A percentile compares a stretch with the other conserved stretches of the same genome.
Conservation (phyloP, 2,329 filamentous ascomycete genomes). For the Colletotrichum endophyticum region DNA sequence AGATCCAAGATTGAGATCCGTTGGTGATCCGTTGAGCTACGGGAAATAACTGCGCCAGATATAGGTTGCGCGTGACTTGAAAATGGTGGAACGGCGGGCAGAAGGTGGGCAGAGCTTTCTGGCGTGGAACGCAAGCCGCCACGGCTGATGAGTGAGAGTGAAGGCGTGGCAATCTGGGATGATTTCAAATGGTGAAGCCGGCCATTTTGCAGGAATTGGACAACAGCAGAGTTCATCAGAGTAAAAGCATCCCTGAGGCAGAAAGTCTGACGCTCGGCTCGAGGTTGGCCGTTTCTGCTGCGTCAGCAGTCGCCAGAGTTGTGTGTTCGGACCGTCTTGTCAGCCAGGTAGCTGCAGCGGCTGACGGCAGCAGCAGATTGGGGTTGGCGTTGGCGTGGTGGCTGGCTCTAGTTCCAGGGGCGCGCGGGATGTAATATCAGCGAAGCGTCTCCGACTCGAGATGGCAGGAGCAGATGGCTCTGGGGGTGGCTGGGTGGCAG, state of each 20-base stretch:
- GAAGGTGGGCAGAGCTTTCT: background rate
- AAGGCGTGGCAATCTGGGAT: background rate
- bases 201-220: background rate
- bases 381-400: slow-evolving; percentile 9
- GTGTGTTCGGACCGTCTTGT: slow-evolving; percentile 12
- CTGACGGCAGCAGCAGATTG: slow-evolving; percentile 11
- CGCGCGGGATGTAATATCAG: slow-evolving; percentile 4
- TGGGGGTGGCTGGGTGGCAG: slow-evolving; percentile 9
- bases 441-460: background rate
- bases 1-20: slow-evolving; percentile 7
- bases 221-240: background rate
- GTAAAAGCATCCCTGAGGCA: background rate
- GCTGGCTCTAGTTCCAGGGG: slow-evolving; percentile 12
- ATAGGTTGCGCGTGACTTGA: background rate
- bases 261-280: background rate
- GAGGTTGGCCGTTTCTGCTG: background rate
- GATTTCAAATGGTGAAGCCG: background rate
- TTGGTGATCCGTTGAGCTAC: background rate
- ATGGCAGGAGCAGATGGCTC: background rate
- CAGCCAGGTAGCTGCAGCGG: slow-evolving; percentile 16
- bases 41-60: slow-evolving; percentile 12
- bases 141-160: background rate
- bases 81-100: background rate
- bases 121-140: background rate
- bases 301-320: background rate